Percentiles rank a stretch among this genome's conserved stretches.
These are phyloP conservation scores for Wickerhamiella australiensis DNA, from an alignment of 805 yeast genomes.

Conservation along the genomic window DNA sequence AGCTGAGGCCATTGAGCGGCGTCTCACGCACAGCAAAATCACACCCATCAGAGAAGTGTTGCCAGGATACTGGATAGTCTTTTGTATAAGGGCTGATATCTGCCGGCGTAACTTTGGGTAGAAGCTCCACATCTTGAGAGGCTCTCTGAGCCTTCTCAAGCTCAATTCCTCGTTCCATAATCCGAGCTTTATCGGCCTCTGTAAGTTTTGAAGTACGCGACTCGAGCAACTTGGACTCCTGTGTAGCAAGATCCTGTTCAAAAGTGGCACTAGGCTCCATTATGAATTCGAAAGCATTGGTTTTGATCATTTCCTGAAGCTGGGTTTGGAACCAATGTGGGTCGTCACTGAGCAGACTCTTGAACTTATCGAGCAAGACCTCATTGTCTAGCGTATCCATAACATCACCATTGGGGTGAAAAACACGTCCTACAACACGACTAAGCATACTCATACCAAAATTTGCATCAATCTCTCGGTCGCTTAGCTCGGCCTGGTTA, in stretches of 20 bases:
- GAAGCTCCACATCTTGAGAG: slow-evolving; percentile 58
- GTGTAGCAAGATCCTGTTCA: slow-evolving; percentile 38
- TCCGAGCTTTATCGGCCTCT: slow-evolving; percentile 43
- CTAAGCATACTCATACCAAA: slow-evolving; percentile 73
- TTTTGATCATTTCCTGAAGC: slow-evolving; percentile 40
- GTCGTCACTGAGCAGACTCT: slow-evolving; percentile 42
- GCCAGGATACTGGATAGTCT: slow-evolving; percentile 22
- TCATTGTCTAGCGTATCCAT: slow-evolving; percentile 56
- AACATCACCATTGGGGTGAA: slow-evolving; percentile 61
- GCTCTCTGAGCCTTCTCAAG: slow-evolving; percentile 53
- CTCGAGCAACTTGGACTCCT: slow-evolving; percentile 46
- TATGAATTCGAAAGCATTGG: slow-evolving; percentile 55
- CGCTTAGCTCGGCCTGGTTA: slow-evolving; percentile 72
- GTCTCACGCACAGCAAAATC: slow-evolving; percentile 27
- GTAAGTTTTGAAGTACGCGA: slow-evolving; percentile 35
- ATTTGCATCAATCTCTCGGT: slow-evolving; percentile 78
- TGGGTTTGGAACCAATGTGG: slow-evolving; percentile 50
- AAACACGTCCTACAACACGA: slow-evolving; percentile 74
- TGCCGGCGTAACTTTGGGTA: slow-evolving; percentile 62
- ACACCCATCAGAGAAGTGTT: slow-evolving; percentile 9
- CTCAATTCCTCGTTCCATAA: slow-evolving; percentile 47
- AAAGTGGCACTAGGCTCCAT: slow-evolving; percentile 60
- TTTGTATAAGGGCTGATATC: slow-evolving; percentile 60
- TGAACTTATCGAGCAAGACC: slow-evolving; percentile 45
- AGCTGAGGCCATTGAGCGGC: slow-evolving; percentile 50